These are phyloP conservation scores for Amesomyces nigricolor DNA, from an alignment of 2,329 filamentous ascomycete species.

Conservation along the genomic window DNA sequence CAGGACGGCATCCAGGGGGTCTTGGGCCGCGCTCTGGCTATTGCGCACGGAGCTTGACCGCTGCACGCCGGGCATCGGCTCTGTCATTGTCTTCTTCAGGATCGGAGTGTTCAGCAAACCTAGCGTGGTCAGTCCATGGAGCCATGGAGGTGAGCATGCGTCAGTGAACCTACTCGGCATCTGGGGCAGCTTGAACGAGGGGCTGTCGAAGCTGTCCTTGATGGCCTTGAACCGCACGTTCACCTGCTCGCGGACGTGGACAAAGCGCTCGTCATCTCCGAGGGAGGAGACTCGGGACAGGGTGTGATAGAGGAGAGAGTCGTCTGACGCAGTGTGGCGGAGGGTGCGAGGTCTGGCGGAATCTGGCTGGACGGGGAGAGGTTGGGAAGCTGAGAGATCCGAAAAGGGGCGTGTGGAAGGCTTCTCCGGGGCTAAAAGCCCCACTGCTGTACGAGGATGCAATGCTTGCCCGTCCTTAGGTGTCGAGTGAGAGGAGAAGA, in stretches of 20 bases:
- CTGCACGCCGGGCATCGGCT: conserved; percentile 11
- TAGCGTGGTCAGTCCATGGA: conserved; percentile 16
- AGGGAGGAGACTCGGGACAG: conserved; percentile 75
- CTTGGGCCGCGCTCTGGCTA: conserved; percentile 22
- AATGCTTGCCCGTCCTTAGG: conserved; percentile 24
- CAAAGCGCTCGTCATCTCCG: conserved; percentile 76
- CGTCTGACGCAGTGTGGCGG: conserved; percentile 65
- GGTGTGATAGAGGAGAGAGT: conserved; percentile 70
- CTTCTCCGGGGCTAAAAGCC: background rate
- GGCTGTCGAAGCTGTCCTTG: conserved; percentile 75
- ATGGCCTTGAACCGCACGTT: conserved; percentile 89
- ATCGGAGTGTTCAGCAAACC: conserved; percentile 28
- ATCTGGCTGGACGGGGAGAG: conserved; percentile 17
- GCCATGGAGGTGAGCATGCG: background rate
- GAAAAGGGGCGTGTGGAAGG: background rate
- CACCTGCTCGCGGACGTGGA: conserved; percentile 74
- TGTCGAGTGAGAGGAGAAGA: conserved; percentile 35
- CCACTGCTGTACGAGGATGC: conserved; percentile 14
- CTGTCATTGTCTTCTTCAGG: conserved; percentile 21
- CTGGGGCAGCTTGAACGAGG: conserved; percentile 66
- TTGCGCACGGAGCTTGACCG: conserved; percentile 20
- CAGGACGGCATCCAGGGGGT: conserved; percentile 49
- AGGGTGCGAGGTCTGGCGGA: conserved; percentile 34
- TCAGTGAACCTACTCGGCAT: conserved; percentile 40
- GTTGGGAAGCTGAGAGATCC: background rate